Base-by-base conservation (phyloP, 495 filamentous ascomycete genomes). In the Penicillium cinerascens region DNA sequence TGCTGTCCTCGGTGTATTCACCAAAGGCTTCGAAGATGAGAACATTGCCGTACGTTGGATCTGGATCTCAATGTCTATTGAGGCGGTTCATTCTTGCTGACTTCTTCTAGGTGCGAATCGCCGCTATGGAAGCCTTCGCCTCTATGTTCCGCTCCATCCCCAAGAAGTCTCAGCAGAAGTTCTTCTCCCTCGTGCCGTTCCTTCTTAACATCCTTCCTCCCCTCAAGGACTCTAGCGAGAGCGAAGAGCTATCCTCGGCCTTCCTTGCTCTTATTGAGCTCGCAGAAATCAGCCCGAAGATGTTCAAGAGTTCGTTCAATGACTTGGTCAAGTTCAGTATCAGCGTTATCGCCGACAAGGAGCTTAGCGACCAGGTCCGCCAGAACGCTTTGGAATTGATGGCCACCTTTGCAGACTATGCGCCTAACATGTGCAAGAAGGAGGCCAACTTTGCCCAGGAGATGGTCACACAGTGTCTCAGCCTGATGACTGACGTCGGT, bases 401-500 rank as follows among this genome's bases (percentile, higher is more conserved):
- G 87, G 92, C 91, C 23, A 99, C 95, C 1, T 99, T 99, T 71
- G 93, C 95, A 53, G 95, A 99, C 59, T 92, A 93, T 56, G 86
- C 86, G 1, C 89, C 95, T 10, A 82, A 84, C 23, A 95, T 97
- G 86, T 97, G 93, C 76, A 86, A 83, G 68, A 97, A 97, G 61
- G 91, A 99, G 63, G 67, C 87, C 4, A 85, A 82, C 15, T 99
- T 95, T 69, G 92, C 92, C 7, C 82, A 78, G 45, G 89, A 96
- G 55, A 99, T 99, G 95, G 92, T 99, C 59, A 97, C 91, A 0
- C 95, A 99, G 70, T 99, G 95, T 66, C 75, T 99, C 56, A 97
- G 93, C 57, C 71, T 99, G 61, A 97, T 99, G 95, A 99, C 95
- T n/a, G 95, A 99, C 69, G 85, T 99, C 54, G 95, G 92, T 33